phyloP scores from a whole-genome alignment of 257 asterid species.

The Solanum rostratum region DNA sequence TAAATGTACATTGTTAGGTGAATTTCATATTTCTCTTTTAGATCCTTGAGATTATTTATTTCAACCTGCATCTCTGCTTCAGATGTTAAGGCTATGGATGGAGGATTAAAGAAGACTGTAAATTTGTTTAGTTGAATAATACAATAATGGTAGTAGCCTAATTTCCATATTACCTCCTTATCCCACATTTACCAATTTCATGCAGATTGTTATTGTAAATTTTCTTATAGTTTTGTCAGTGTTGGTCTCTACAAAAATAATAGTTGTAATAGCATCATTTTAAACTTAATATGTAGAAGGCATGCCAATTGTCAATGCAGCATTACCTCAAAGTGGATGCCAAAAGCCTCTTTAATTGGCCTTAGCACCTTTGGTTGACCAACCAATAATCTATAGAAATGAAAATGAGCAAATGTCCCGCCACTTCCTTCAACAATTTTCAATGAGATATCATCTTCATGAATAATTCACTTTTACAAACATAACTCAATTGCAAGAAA shows the following conservation, averaged over 20 bases:
- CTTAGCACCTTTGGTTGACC: neutral
- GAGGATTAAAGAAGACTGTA: neutral
- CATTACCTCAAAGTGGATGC: neutral
- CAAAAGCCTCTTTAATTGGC: neutral
- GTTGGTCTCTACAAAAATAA: neutral
- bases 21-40: neutral
- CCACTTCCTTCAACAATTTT: neutral
- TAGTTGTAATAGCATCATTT: neutral
- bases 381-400: neutral
- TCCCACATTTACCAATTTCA: neutral
- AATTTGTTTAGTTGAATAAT: neutral
- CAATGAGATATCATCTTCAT: neutral
- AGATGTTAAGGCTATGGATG: neutral
- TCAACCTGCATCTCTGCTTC: neutral
- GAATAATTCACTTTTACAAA: neutral
- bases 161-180: neutral
- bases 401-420: neutral
- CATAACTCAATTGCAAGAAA: neutral
- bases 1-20: slow-evolving; percentile 1
- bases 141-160: neutral
- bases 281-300: neutral
- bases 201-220: neutral
- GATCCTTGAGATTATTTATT: neutral
- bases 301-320: neutral
- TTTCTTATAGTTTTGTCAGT: neutral